These are phyloP conservation scores for Volvox carteri DNA, from an alignment of 163 green algal species.

Conservation along the genomic window DNA sequence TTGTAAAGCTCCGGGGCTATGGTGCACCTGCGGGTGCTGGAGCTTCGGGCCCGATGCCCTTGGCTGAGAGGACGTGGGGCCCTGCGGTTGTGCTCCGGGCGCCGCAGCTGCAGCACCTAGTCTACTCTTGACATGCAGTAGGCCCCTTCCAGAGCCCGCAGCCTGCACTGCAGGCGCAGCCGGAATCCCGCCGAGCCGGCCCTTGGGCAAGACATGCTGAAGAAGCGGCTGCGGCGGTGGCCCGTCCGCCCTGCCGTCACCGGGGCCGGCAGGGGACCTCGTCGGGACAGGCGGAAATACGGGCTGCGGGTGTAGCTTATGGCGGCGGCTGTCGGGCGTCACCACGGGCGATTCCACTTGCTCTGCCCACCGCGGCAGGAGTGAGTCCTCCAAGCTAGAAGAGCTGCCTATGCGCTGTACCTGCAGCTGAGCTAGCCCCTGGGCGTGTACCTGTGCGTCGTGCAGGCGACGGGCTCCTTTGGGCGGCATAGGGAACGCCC, in stretches of 20 bases:
- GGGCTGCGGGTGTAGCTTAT: background rate
- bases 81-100: background rate
- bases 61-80: background rate
- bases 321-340: background rate
- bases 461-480: conserved; percentile 2
- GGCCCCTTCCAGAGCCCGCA: background rate
- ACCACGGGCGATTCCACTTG: conserved; percentile 48
- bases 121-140: background rate
- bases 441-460: too few species aligned
- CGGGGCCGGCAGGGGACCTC: background rate
- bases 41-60: too few species aligned
- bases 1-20: too few species aligned
- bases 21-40: too few species aligned
- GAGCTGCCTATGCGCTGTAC: background rate
- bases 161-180: background rate
- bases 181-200: background rate
- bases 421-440: background rate
- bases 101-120: conserved; percentile 7
- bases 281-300: background rate
- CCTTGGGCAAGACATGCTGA: conserved; percentile 17
- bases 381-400: conserved; percentile 16
- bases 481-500: conserved; percentile 13
- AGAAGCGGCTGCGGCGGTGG: background rate
- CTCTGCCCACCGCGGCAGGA: conserved; percentile 47
- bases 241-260: too few species aligned